Evolutionary conservation across 1,139 yeast genomes (phyloP).

Genomic region (Sugiyamaella novakii): DNA sequence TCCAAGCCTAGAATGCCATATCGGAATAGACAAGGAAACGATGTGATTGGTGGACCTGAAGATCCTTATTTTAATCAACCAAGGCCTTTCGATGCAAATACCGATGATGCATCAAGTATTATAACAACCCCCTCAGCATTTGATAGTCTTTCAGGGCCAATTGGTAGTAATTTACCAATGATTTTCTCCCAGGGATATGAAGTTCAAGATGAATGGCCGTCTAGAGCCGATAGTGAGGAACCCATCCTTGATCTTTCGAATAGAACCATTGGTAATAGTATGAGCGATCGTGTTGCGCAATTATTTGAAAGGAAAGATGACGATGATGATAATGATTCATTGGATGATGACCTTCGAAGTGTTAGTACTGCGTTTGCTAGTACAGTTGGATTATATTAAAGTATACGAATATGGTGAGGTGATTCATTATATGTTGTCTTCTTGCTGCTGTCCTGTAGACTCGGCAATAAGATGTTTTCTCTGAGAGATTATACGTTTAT

Average conservation of each 20-base stretch:
- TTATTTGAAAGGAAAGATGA: conserved; percentile 34
- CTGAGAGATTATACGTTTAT: too few relatives aligned
- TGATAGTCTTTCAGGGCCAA: conserved; percentile 19
- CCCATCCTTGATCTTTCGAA: conserved; percentile 1
- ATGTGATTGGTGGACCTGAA: neutral
- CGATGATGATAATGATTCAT: conserved; percentile 36
- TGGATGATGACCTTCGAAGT: conserved; percentile 51
- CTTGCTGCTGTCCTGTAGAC: too few relatives aligned
- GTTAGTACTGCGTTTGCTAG: conserved; percentile 53
- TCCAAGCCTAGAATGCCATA: conserved; percentile 33
- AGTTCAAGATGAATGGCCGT: conserved; percentile 18
- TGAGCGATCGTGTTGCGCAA: conserved; percentile 48
- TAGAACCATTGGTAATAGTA: conserved; percentile 47
- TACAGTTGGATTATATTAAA: conserved; percentile 41
- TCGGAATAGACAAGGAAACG: conserved; percentile 2
- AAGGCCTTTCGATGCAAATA: conserved; percentile 17
- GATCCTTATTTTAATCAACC: conserved; percentile 1
- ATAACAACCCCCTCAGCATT: conserved; percentile 33
- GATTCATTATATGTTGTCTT: too few relatives aligned
- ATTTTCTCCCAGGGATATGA: conserved; percentile 27
- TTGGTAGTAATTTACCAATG: conserved; percentile 27
- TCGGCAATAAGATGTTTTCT: too few relatives aligned
- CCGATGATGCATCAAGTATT: conserved; percentile 31
- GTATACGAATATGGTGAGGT: too few relatives aligned
- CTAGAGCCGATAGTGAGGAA: neutral